Evolutionary conservation across 345 rosid species (phyloP).

Genomic region (Pistacia vera): DNA sequence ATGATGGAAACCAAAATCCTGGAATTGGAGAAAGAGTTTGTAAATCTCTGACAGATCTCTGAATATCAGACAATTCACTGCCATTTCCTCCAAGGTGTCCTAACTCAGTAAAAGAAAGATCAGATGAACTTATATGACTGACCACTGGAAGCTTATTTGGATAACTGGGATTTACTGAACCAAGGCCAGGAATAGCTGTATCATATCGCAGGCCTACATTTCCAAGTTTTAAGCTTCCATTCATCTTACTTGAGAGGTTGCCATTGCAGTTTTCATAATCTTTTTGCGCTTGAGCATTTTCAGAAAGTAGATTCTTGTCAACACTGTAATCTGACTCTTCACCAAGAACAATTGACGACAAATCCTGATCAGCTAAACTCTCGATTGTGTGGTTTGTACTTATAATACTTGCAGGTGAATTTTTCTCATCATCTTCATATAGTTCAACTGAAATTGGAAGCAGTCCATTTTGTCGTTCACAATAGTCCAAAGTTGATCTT

Average conservation of each 20-base stretch:
- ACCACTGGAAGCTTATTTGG: conserved; percentile 24
- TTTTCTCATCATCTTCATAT: conserved; percentile 20
- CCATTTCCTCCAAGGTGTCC: conserved; percentile 18
- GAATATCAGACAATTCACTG: conserved; percentile 25
- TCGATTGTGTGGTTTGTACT: conserved; percentile 24
- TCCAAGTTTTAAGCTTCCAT: conserved; percentile 30
- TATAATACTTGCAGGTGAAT: conserved; percentile 24
- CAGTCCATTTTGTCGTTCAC: conserved; percentile 26
- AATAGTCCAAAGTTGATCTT: conserved; percentile 30
- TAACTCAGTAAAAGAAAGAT: conserved; percentile 14
- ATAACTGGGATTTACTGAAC: conserved; percentile 22
- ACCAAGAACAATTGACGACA: conserved; percentile 27
- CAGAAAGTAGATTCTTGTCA: conserved; percentile 27
- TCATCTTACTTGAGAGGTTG: conserved; percentile 15
- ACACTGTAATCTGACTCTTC: conserved; percentile 25
- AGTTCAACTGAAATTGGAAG: conserved; percentile 25
- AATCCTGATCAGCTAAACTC: conserved; percentile 27
- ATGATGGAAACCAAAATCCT: conserved; percentile 30
- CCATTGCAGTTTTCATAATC: conserved; percentile 22
- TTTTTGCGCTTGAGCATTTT: conserved; percentile 15
- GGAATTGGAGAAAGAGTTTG: conserved; percentile 34
- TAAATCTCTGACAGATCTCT: conserved; percentile 25
- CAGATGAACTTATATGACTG: conserved; percentile 25
- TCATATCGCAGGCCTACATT: conserved; percentile 24
- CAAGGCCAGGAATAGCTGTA: conserved; percentile 9